These are phyloP conservation scores for Pseudogymnoascus sp. DNA, from an alignment of 2,329 filamentous ascomycete species.

Conservation along the genomic window DNA sequence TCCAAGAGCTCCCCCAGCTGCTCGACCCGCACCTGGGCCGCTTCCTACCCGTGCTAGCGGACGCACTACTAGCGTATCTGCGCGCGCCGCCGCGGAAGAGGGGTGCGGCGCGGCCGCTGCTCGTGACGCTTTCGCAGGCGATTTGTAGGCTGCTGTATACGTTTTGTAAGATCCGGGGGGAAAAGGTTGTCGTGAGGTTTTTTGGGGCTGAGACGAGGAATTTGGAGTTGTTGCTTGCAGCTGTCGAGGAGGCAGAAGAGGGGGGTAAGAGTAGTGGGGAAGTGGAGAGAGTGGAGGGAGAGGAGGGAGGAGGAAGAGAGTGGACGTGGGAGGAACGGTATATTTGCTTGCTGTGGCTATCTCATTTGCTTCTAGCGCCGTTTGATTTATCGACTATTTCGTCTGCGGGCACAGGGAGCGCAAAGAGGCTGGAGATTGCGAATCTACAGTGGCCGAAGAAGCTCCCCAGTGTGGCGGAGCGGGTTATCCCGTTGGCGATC, in stretches of 20 bases:
- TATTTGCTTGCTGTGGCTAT: conserved; percentile 79
- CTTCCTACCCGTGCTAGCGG: conserved; percentile 67
- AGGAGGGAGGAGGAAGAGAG: conserved; percentile 18
- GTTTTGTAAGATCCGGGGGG: conserved; percentile 88
- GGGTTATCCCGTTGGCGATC: conserved; percentile 64
- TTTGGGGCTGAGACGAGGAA: conserved; percentile 83
- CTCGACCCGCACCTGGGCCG: conserved; percentile 74
- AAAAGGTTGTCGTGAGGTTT: conserved; percentile 87
- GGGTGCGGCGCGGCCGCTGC: conserved; percentile 33
- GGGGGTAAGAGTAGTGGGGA: conserved; percentile 4
- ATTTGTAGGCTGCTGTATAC: conserved; percentile 77
- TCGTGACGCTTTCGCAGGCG: conserved; percentile 42
- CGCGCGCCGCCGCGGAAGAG: conserved; percentile 33
- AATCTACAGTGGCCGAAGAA: conserved; percentile 50
- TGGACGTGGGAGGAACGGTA: conserved; percentile 87
- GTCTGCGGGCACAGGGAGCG: conserved; percentile 43
- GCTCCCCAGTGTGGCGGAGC: conserved; percentile 62
- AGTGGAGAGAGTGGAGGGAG: conserved; percentile 13
- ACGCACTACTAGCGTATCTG: conserved; percentile 66
- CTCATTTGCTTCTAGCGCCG: conserved; percentile 73
- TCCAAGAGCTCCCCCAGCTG: conserved; percentile 91
- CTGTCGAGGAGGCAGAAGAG: conserved; percentile 55
- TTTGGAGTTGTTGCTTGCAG: conserved; percentile 70
- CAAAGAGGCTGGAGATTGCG: conserved; percentile 35
- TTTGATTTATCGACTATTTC: conserved; percentile 89